These are phyloP conservation scores for Diaporthe destruens DNA, from an alignment of 2,329 filamentous ascomycete genomes.

Conservation along the genomic window DNA sequence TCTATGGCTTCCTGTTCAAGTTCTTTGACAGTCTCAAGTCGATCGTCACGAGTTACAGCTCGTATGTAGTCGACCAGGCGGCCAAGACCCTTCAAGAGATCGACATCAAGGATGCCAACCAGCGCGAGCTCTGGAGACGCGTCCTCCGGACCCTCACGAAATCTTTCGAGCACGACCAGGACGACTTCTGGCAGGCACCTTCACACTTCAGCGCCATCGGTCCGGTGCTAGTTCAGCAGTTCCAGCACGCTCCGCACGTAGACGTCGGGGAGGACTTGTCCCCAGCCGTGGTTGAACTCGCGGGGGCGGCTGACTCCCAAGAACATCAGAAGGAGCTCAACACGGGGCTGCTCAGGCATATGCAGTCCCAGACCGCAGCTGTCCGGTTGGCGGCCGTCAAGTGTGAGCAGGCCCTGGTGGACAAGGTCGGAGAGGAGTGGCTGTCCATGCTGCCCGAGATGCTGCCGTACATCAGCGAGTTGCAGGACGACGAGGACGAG, in stretches of 20 bases:
- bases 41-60: constrained; percentile 92
- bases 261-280: constrained; percentile 69
- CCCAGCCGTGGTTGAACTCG: constrained; percentile 83
- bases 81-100: constrained; percentile 69
- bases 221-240: constrained; percentile 76
- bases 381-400: constrained; percentile 86
- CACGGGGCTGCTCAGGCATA: constrained; percentile 78
- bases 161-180: constrained; percentile 89
- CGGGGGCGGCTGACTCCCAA: constrained; percentile 82
- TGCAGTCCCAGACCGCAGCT: constrained; percentile 78
- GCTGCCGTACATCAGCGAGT: constrained; percentile 93
- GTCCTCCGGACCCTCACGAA: constrained; percentile 79
- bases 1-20: constrained; percentile 82
- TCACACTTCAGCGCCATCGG: constrained; percentile 84
- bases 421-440: constrained; percentile 92
- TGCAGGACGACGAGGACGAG: constrained; percentile 97
- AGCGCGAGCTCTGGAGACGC: constrained; percentile 73
- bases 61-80: constrained; percentile 83
- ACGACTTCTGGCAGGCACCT: constrained; percentile 95
- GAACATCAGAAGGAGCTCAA: constrained; percentile 95
- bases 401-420: constrained; percentile 83
- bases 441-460: constrained; percentile 91
- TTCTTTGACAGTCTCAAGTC: constrained; percentile 92
- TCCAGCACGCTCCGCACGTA: constrained; percentile 60
- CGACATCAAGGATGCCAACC: constrained; percentile 61